phyloP scores from a whole-genome alignment of 2,329 filamentous ascomycete species.

The Aspergillus melleus region DNA sequence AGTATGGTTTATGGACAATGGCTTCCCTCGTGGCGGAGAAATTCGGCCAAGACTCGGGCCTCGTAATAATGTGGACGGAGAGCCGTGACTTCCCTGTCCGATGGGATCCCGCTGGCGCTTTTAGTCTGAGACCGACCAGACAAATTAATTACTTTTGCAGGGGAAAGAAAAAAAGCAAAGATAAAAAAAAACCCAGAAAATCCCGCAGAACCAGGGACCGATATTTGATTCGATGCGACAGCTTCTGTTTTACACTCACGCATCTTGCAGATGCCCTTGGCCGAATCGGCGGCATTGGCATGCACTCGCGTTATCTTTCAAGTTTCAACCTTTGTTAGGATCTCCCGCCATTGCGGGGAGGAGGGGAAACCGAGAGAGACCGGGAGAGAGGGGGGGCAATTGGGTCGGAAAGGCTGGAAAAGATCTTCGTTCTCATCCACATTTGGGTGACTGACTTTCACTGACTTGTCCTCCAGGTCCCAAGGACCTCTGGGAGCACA shows the following conservation, averaged over 20 bases:
- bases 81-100: neutral
- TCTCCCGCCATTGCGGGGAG: neutral
- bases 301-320: neutral
- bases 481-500: neutral
- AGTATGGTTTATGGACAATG: neutral
- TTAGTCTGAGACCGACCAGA: neutral
- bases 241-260: neutral
- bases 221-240: too few relatives aligned
- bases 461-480: neutral
- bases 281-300: neutral
- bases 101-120: neutral
- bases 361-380: neutral
- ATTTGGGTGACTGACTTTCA: neutral
- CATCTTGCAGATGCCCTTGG: neutral
- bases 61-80: neutral
- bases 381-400: neutral
- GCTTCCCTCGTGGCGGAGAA: neutral
- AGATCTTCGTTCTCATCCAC: neutral
- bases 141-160: neutral
- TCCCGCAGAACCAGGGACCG: neutral
- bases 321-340: neutral
- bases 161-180: neutral
- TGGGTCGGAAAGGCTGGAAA: neutral
- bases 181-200: neutral
- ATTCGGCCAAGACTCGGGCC: neutral